Percentiles rank a stretch among this genome's conserved stretches.
These are phyloP conservation scores for Aspergillus flavus DNA, from an alignment of 2,329 filamentous ascomycete genomes.

Conservation along the genomic window DNA sequence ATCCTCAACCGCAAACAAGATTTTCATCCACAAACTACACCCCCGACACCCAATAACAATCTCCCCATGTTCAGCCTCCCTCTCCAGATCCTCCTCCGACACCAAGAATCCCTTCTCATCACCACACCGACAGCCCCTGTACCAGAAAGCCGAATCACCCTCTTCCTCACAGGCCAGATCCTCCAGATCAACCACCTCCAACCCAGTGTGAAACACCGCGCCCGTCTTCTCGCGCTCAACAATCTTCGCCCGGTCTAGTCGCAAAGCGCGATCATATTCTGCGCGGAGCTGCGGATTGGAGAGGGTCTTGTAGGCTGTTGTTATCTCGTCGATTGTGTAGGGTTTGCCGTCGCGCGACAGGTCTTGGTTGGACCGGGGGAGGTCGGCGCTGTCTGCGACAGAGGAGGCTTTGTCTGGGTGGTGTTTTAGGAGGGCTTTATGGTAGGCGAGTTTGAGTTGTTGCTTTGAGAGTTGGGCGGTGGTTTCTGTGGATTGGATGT, in stretches of 20 bases:
- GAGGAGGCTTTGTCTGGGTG: conserved; percentile 59
- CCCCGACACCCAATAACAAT: conserved; percentile 62
- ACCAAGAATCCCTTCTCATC: conserved; percentile 58
- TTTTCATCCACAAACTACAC: conserved; percentile 65
- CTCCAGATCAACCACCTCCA: conserved; percentile 62
- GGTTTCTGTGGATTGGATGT: conserved; percentile 34
- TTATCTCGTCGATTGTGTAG: conserved; percentile 60
- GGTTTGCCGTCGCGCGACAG: neutral
- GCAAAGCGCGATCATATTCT: conserved; percentile 53
- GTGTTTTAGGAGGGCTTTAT: conserved; percentile 57
- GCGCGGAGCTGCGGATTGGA: conserved; percentile 45
- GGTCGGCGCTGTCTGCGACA: conserved; percentile 18
- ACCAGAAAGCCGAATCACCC: conserved; percentile 54
- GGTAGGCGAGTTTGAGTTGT: conserved; percentile 59
- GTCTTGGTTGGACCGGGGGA: neutral
- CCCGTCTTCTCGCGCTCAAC: conserved; percentile 30
- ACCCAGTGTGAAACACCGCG: conserved; percentile 51
- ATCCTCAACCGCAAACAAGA: conserved; percentile 58
- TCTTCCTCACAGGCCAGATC: conserved; percentile 51
- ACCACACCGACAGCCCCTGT: conserved; percentile 60
- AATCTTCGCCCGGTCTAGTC: conserved; percentile 35
- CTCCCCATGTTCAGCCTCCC: conserved; percentile 56
- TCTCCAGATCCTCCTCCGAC: conserved; percentile 56
- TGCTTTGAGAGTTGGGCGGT: conserved; percentile 35
- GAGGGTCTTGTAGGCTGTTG: conserved; percentile 59